Evolutionary conservation across 1,139 yeast genomes (phyloP), one percentile per base, ranked within the genome.

Genomic region (Chernovozyma sophiae-reginae): DNA sequence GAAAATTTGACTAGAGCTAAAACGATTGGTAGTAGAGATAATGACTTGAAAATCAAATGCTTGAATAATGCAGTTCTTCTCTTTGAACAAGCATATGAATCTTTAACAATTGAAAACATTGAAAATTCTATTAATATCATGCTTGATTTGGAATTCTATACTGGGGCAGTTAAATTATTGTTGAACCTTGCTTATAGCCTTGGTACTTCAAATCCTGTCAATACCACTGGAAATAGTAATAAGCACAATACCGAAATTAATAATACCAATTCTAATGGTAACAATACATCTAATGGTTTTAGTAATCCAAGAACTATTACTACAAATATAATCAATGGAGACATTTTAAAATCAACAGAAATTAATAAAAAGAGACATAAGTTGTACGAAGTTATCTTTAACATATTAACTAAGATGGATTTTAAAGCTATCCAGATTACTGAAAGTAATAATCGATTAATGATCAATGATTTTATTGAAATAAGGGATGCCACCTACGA

Each of bases 1-100:
- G 98, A 94, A 56, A 87, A 85, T 54, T 68, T 94, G 50, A 85
- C 94, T 41, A 79, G 83, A 51, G 97, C 97, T 0, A 86, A 85
- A 53, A 84, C 78, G 42, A 76, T 80, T 45, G 89, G 86, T 1
- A 62, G 68, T 25, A 72, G 75, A 46, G 96, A 86, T 53, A 70
- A 72, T 33, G 95, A 87, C 41, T 69, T 84, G 43, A 77, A 84
- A 47, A 64, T 71, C 38, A 82, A 80, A 44, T 85, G 86, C 52
- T 69, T 92, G 47, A 74, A 76, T 33, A 82, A 82, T 47, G 86
- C 97, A 1, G 84, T 86, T 15, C 71, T 73, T 37, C 66, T 92
- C 38, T 81, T 92, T 50, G 86, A 86, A 53, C 80, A 81, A 49
- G 90, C 96, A 3, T 84, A 86, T 39, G 86, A 82, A 41, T 78